Evolutionary conservation across 345 rosid genomes (phyloP).

Genomic region (Populus pruinosa): DNA sequence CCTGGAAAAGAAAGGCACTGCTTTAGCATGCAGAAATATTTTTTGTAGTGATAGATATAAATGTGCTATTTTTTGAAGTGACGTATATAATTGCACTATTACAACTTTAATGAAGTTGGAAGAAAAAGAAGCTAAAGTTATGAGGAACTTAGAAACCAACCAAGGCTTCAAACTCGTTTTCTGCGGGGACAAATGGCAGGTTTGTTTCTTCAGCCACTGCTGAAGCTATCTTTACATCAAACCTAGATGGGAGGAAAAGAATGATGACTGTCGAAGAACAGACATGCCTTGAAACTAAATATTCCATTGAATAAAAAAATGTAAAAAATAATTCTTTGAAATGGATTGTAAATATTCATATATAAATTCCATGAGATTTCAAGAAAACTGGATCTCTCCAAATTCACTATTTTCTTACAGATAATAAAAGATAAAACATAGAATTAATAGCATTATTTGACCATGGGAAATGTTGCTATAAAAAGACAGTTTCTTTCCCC

Average conservation of each 20-base stretch:
- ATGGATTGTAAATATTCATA: not conserved
- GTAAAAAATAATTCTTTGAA: not conserved
- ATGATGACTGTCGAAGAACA: not conserved
- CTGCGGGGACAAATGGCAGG: conserved; percentile 88
- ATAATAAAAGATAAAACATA: not conserved
- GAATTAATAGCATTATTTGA: no score
- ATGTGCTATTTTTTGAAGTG: not conserved
- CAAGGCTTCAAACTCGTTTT: conserved; percentile 98
- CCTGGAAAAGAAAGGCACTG: conserved; percentile 40
- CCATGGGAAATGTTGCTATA: not conserved
- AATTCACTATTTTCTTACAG: not conserved
- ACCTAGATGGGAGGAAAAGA: conserved; percentile 40
- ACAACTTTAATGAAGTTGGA: not conserved
- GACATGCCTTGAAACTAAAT: not conserved
- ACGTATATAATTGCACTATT: not conserved
- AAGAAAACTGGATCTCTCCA: not conserved
- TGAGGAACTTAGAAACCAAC: conserved; percentile 39
- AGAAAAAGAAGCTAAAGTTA: conserved; percentile 1
- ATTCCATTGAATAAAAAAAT: not conserved
- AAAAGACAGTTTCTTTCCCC: not conserved
- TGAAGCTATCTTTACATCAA: conserved; percentile 87
- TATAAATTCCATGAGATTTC: not conserved
- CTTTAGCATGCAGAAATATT: conserved; percentile 10
- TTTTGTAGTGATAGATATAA: not conserved
- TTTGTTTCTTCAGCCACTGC: conserved; percentile 91